phyloP scores from a whole-genome alignment of 495 filamentous ascomycete species.

The Lasiosphaeriaceae sp. region DNA sequence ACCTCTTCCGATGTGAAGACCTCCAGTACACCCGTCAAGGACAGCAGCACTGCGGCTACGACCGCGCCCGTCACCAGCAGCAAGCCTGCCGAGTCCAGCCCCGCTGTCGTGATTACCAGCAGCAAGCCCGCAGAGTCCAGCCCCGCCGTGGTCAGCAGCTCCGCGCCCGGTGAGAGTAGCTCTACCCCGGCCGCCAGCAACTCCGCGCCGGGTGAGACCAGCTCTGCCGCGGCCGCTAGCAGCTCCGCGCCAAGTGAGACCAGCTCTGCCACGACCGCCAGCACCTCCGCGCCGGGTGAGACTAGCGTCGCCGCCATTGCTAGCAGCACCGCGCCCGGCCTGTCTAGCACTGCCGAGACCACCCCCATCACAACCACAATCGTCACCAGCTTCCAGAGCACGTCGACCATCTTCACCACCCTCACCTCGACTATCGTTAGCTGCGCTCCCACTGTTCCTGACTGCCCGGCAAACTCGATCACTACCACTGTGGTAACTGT shows the following conservation, averaged over 20 bases:
- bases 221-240: conserved; percentile 10
- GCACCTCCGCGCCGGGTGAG: conserved; percentile 7
- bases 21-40: conserved; percentile 1
- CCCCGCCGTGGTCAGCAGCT: conserved; percentile 11
- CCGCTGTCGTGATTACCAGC: conserved; percentile 11
- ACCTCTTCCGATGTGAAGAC: conserved; percentile 9
- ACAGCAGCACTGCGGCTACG: conserved; percentile 7
- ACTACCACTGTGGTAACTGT: conserved; percentile 53
- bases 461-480: conserved; percentile 55
- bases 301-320: conserved; percentile 10
- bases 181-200: conserved; percentile 13
- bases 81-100: conserved; percentile 20
- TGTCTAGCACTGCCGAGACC: no score
- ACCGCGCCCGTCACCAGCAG: conserved; percentile 11
- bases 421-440: conserved; percentile 55
- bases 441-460: conserved; percentile 52
- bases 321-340: conserved; percentile 26
- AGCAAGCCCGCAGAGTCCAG: conserved; percentile 6
- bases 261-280: conserved; percentile 9
- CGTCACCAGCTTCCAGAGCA: conserved; percentile 38
- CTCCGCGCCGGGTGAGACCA: conserved; percentile 6
- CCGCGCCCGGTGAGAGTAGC: conserved; percentile 21
- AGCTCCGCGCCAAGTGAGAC: conserved; percentile 24
- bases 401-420: conserved; percentile 61
- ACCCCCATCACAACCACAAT: conserved; percentile 24